A percentile compares a stretch with the other conserved stretches of the same genome.
phyloP scores from a whole-genome alignment of 768 basidiomycete species.

The Lactarius deliciosus region DNA sequence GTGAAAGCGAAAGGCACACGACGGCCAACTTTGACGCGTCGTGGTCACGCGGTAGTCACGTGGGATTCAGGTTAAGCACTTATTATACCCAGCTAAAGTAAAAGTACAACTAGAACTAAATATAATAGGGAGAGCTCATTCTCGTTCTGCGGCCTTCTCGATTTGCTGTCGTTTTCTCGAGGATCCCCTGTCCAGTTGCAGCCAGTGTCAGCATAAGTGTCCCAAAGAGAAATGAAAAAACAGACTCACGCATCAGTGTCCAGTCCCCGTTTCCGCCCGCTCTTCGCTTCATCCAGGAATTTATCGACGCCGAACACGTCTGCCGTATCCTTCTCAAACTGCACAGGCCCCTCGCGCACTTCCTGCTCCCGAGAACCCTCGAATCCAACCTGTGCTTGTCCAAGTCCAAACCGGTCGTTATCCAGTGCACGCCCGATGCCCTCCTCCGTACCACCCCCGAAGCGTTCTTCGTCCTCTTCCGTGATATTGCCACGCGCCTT shows the following conservation, averaged over 20 bases:
- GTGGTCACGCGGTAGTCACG: conserved; percentile 1
- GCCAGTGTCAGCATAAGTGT: conserved; percentile 8
- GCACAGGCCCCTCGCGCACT: conserved; percentile 88
- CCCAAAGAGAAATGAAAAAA: neutral
- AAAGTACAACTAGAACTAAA: conserved; percentile 1
- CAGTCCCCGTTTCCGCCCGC: conserved; percentile 86
- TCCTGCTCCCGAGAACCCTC: conserved; percentile 89
- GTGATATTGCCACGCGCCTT: conserved; percentile 86
- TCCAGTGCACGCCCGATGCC: conserved; percentile 88
- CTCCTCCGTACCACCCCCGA: conserved; percentile 93
- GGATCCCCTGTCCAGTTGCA: conserved; percentile 42
- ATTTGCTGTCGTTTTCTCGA: conserved; percentile 71
- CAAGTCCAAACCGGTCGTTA: conserved; percentile 92
- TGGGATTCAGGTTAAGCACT: neutral
- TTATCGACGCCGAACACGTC: conserved; percentile 97
- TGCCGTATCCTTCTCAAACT: conserved; percentile 97
- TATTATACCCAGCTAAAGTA: too few relatives aligned
- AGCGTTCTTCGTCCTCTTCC: conserved; percentile 87
- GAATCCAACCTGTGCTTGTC: conserved; percentile 81
- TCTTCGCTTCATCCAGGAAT: conserved; percentile 96
- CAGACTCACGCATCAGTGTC: conserved; percentile 68
- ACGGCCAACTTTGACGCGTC: conserved; percentile 8
- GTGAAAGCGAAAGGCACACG: neutral
- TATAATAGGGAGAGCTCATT: conserved; percentile 28
- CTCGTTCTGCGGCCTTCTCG: conserved; percentile 55